Percentiles rank a stretch among this genome's conserved stretches.
Conservation (phyloP, 306 rosid genomes). For the Glycine tomentella region DNA sequence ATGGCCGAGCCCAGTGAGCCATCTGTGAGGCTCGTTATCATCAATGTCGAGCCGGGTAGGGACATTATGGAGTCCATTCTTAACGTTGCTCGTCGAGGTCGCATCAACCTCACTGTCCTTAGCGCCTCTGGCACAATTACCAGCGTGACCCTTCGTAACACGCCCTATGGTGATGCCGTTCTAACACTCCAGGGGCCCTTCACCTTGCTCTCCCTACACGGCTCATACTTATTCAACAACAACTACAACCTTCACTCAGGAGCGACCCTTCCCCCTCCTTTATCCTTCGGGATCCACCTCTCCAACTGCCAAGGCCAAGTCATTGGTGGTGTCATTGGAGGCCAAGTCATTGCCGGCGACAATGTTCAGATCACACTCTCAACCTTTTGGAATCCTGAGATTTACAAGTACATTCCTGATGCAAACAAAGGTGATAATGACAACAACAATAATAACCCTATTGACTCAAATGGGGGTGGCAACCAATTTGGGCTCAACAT, state of each 20-base stretch:
- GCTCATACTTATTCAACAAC: not conserved
- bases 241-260: too few species aligned
- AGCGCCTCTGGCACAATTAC: not conserved
- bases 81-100: not conserved
- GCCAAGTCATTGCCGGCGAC: not conserved
- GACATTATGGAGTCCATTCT: not conserved
- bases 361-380: not conserved
- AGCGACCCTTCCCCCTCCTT: conserved; percentile 36
- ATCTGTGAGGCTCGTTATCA: not conserved
- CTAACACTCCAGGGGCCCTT: conserved; percentile 60
- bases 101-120: not conserved
- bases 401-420: not conserved
- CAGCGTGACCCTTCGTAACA: not conserved
- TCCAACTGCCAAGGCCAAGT: not conserved
- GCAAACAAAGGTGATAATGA: not conserved
- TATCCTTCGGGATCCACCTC: not conserved
- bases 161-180: not conserved
- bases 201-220: conserved; percentile 46
- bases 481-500: not conserved
- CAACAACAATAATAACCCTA: not conserved
- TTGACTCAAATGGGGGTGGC: not conserved
- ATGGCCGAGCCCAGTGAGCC: not conserved
- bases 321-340: not conserved
- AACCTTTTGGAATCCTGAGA: not conserved
- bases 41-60: not conserved